A percentile compares a stretch with the other conserved stretches of the same genome.
Conservation (phyloP, 768 basidiomycete genomes). For the Lactarius sanguifluus region DNA sequence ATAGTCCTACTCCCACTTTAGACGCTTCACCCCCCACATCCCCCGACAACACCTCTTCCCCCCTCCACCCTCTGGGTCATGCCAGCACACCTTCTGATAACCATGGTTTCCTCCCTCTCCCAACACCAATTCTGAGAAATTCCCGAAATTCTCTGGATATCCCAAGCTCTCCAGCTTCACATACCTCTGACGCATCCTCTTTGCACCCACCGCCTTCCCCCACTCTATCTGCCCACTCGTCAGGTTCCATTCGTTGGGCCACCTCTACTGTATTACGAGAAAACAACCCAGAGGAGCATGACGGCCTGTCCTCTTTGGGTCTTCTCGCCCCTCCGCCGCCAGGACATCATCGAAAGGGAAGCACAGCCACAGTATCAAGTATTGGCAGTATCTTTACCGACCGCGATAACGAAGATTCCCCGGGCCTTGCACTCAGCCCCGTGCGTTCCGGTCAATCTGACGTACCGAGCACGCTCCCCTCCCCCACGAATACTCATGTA, state of each 20-base stretch:
- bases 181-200: conserved; percentile 41
- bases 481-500: conserved; percentile 42
- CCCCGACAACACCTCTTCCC: neutral
- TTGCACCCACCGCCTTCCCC: conserved; percentile 66
- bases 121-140: conserved; percentile 23
- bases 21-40: conserved; percentile 1
- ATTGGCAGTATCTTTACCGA: conserved; percentile 49
- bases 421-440: conserved; percentile 27
- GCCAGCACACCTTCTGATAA: conserved; percentile 17
- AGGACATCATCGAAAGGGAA: conserved; percentile 54
- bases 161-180: conserved; percentile 33
- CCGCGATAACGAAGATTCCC: conserved; percentile 30
- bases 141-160: conserved; percentile 37
- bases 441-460: conserved; percentile 36
- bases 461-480: conserved; percentile 37
- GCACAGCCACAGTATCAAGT: conserved; percentile 55
- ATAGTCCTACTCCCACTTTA: neutral
- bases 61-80: neutral
- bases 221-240: conserved; percentile 56
- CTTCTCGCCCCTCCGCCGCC: conserved; percentile 45
- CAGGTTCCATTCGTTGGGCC: conserved; percentile 59
- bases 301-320: conserved; percentile 51
- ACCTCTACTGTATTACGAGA: conserved; percentile 60
- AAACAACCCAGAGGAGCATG: conserved; percentile 61
- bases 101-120: conserved; percentile 21